Base-by-base conservation (phyloP, 2,329 filamentous ascomycete species). In the Rugonectria rugulosa region DNA sequence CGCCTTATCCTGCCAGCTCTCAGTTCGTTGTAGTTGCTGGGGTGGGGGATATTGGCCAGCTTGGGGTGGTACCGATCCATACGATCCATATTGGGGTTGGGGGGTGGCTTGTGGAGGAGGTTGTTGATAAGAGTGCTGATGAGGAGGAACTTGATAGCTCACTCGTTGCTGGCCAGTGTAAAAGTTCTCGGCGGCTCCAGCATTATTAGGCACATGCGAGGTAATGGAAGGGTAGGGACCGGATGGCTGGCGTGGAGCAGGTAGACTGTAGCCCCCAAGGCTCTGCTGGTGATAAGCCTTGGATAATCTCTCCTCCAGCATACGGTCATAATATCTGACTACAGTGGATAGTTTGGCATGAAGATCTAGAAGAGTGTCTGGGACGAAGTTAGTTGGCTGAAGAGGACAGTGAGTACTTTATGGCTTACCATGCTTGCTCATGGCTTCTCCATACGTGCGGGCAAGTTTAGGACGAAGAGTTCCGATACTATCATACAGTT, bases 401-500 rank as follows among this genome's bases (percentile, higher is more conserved):
- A 20, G 5, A 8, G 20, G 14, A 43, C 17, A 40, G 26, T 12
- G 11, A 14, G 17, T 23, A 46, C 49, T 29, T 21, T 7, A 34
- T 49, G n/a, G n/a, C 86, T 71, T 78, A 91, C 91, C 93, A 73
- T 98, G 95, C 75, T 99, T 99, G 84, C 95, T 98, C 95, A 99
- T 98, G 0, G 95, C 97, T 77, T 99, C 95, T 51, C 95, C 95
- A 70, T 98, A 97, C 0, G 94, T 97, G 53, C 95, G 86, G 5
- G 95, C 95, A 51, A 99, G 81, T 73, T 99, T 99, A 2, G 95
- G 95, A 44, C 95, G 85, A 60, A 99, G 78, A 14, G 92, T 84
- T n/a, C 94, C 92, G 66, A 99, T 98, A 67, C 93, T 96, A 70
- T 98, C 95, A 72, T 99, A 99, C 5, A 99, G 80, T 75, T 99